Base-by-base conservation (phyloP, 2,329 filamentous ascomycete species). In the Aplosporella prunicola region DNA sequence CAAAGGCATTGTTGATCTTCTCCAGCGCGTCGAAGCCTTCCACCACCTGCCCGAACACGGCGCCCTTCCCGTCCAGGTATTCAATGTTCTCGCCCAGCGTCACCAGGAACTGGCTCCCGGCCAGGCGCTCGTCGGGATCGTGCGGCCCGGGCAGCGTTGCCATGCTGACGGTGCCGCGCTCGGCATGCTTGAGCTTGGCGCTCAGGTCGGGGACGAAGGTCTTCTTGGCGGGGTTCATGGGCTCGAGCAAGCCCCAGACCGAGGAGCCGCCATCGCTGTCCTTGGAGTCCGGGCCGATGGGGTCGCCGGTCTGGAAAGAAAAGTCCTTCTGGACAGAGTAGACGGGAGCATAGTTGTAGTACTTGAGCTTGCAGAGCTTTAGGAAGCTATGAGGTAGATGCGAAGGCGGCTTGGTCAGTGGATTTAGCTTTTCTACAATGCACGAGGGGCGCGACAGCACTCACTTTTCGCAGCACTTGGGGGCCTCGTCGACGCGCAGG, bases 341-440 rank as follows among this genome's bases (percentile, higher is more conserved):
- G 38, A 96, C 68, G 17, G 89, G 91, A 5, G 87, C 80, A 61
- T 93, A 96, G 68, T 96, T 96, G 77, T 95, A 98, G 67, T 96
- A 98, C 68, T 95, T 98, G 63, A 87, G 71, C 67, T 96, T 96
- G 76, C 91, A 95, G 51, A 98, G 83, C 72, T 98, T 96, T 40
- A 98, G 69, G 61, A 98, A 96, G 72, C 86, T 93, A 61, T 45
- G 57, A 53, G 49, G 53, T 48, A 42, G 49, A 31, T 49, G 50
- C 53, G 53, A 61, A n/a, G n/a, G n/a, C 47, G 52, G 68, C 68
- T 78, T 67, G 70, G 68, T 67, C 28, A 29, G 48, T 51, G 57
- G 59, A 57, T 67, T 80, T 67, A 78, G 75, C 66, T 56, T 62
- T 55, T 50, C 54, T 52, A 45, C 45, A 45, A 51, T 45, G 45